Percentiles rank a stretch among this genome's conserved stretches.
These are phyloP conservation scores for Hondaea fermentalgiana DNA, from an alignment of 108 stramenopile species.

Conservation along the genomic window DNA sequence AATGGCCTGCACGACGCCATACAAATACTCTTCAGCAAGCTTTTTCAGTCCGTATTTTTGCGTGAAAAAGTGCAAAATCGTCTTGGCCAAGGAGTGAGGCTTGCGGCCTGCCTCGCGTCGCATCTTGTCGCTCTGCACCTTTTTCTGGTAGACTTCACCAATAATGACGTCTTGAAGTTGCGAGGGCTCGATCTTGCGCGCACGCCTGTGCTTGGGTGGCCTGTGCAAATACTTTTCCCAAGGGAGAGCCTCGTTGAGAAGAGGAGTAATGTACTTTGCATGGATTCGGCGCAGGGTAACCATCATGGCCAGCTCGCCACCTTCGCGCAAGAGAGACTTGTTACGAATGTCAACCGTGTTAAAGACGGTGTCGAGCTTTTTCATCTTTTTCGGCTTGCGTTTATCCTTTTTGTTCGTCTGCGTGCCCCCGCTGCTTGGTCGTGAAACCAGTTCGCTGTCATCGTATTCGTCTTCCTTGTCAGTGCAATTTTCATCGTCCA, in stretches of 20 bases:
- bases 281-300: not conserved
- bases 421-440: not conserved
- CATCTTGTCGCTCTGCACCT: not conserved
- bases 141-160: not conserved
- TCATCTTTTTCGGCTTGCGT: not conserved
- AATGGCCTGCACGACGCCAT: not conserved
- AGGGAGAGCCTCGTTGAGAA: not conserved
- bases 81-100: not conserved
- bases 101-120: not conserved
- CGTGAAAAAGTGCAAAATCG: slow-evolving; percentile 8
- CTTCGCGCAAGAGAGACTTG: not conserved
- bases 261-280: not conserved
- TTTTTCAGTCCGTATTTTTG: not conserved
- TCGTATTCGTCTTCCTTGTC: not conserved
- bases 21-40: not conserved
- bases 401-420: not conserved
- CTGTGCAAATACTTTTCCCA: not conserved
- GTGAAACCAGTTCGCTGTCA: not conserved
- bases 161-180: not conserved
- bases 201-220: not conserved
- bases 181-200: not conserved
- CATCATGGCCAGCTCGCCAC: not conserved
- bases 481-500: not conserved
- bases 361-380: not conserved
- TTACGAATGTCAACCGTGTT: not conserved